phyloP scores from a whole-genome alignment of 345 rosid species.

The Barbarea vulgaris region DNA sequence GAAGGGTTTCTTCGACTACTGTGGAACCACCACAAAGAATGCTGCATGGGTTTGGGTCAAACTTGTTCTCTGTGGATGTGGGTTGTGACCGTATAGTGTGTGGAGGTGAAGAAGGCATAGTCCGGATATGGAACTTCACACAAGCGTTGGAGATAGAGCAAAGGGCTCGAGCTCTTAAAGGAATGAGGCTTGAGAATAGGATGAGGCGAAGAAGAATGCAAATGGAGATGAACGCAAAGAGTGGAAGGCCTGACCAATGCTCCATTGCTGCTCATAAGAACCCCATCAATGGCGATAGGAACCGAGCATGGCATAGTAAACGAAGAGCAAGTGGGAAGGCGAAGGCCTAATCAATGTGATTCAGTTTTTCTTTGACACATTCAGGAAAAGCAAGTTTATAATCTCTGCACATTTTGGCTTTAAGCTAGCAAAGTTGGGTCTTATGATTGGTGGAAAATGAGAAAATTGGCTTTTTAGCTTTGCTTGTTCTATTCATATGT shows the following conservation, averaged over 20 bases:
- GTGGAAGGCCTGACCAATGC: conserved; percentile 58
- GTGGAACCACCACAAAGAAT: conserved; percentile 93
- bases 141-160: conserved; percentile 74
- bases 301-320: conserved; percentile 60
- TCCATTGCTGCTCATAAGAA: conserved; percentile 83
- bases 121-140: conserved; percentile 88
- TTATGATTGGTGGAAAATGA: conserved; percentile 12
- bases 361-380: neutral
- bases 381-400: conserved; percentile 6
- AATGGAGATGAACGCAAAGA: conserved; percentile 65
- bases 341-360: conserved; percentile 50
- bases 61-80: conserved; percentile 71
- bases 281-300: conserved; percentile 55
- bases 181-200: conserved; percentile 74
- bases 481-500: neutral
- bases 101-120: conserved; percentile 89
- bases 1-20: conserved; percentile 40
- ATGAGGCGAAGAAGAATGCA: conserved; percentile 77
- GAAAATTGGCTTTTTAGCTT: conserved; percentile 4
- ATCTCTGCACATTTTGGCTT: conserved; percentile 13
- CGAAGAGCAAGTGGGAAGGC: conserved; percentile 70
- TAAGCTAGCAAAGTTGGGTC: conserved; percentile 14
- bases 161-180: conserved; percentile 62
- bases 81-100: conserved; percentile 90
- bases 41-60: conserved; percentile 79